Evolutionary conservation across 2,329 filamentous ascomycete species (phyloP).

Genomic region (Alternaria rosae): DNA sequence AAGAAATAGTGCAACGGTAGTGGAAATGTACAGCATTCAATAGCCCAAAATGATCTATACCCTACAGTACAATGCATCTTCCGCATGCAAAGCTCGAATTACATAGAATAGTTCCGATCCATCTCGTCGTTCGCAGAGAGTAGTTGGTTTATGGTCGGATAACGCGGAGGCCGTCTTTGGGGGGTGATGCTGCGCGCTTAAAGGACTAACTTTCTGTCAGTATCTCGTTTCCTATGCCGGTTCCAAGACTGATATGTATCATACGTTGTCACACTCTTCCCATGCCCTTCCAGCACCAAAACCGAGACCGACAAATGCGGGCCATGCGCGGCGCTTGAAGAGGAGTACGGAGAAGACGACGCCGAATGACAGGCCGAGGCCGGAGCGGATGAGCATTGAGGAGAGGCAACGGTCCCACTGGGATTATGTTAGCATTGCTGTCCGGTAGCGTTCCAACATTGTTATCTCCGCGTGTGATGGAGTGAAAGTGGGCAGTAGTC

Average conservation of each 20-base stretch:
- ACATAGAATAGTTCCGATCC: conserved; percentile 17
- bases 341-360: conserved; percentile 98
- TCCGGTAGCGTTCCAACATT: neutral
- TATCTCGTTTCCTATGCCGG: neutral
- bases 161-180: conserved; percentile 58
- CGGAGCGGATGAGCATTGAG: conserved; percentile 95
- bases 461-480: conserved; percentile 4
- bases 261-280: conserved; percentile 90
- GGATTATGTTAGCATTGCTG: conserved; percentile 30
- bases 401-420: conserved; percentile 99
- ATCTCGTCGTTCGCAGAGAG: conserved; percentile 5
- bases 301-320: conserved; percentile 90
- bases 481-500: conserved; percentile 4
- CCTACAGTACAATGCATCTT: conserved; percentile 47
- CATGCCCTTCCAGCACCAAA: conserved; percentile 97
- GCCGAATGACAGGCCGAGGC: conserved; percentile 94
- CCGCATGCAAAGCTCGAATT: conserved; percentile 28
- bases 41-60: conserved; percentile 40
- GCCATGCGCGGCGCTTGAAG: conserved; percentile 98
- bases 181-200: conserved; percentile 58
- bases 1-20: neutral
- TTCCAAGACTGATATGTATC: conserved; percentile 30
- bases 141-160: conserved; percentile 51
- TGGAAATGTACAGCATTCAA: conserved; percentile 37
- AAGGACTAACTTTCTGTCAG: conserved; percentile 54